Base-by-base conservation (phyloP, 2,329 filamentous ascomycete species). In the Ophiostoma pallidulum region DNA sequence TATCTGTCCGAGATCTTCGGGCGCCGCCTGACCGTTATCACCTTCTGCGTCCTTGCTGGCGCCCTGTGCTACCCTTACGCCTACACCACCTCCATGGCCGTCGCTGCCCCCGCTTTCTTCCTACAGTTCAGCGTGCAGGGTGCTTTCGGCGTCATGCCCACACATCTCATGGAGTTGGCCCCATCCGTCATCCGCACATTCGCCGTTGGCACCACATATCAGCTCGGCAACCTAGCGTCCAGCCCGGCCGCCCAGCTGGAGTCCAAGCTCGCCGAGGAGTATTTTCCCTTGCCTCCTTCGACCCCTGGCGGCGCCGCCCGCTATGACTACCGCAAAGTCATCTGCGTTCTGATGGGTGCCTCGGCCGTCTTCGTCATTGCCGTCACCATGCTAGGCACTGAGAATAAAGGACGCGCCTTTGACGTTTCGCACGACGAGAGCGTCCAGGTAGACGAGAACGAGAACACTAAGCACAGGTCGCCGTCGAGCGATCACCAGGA, bases 11-110 rank as follows among this genome's bases (percentile, higher is more conserved):
- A 86, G 62, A 78, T 82, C 28, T 75, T 85, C 40, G 83, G 84
- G 4, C 78, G 83, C 4, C 74, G 83, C 3, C 70, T 86, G 58
- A 78, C 73, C 55, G 86, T 87, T 58, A 77, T 87, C 38, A 64
- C 75, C 45, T 18, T 37, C n/a, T 78, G 73, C 57, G 54, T 79
- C 40, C 52, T 76, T 49, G 88, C 87, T 20, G 88, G 85, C 28
- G 85, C 86, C 0, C 67, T 94, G 2, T 70, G 94, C 1, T 94
- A 94, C 62, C 87, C 89, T 0, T 94, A 94, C 65, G 85, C 80
- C 0, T 92, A 87, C 57, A 72, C 80, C 9, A 66, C 67, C 3
- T 71, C 66, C 55, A 67, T 79, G 7, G 69, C 70, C 14, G 70
- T 94, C 57, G 88, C 89, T 42, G 87, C 86, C 0, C 80, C 84